A percentile compares a stretch with the other conserved stretches of the same genome.
phyloP scores from a whole-genome alignment of 2,329 filamentous ascomycete genomes.

The Epichloe scottii region DNA sequence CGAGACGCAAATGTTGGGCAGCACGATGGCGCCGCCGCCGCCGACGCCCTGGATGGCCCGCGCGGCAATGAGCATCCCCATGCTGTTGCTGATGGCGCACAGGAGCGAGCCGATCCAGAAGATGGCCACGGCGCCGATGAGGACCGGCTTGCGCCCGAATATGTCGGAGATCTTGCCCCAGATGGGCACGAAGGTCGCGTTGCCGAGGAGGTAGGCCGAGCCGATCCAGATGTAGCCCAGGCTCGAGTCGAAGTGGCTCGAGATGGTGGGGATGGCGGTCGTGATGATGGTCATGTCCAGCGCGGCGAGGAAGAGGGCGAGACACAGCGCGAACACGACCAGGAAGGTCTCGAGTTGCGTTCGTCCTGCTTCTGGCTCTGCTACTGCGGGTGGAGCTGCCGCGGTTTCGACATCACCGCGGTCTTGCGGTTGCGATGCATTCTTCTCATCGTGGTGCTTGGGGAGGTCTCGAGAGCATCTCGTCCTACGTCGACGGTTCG shows the following conservation, averaged over 20 bases:
- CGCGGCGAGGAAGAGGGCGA: constrained; percentile 39
- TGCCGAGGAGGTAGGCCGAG: constrained; percentile 58
- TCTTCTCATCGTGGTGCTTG: neutral
- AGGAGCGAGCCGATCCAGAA: constrained; percentile 44
- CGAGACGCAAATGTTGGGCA: constrained; percentile 46
- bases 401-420: constrained; percentile 6
- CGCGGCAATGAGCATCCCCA: constrained; percentile 41
- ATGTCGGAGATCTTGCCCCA: constrained; percentile 55
- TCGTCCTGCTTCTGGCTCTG: constrained; percentile 21
- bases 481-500: constrained; percentile 16
- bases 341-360: constrained; percentile 26
- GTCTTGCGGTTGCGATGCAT: neutral
- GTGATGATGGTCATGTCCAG: constrained; percentile 51
- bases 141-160: constrained; percentile 43
- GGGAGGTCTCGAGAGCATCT: constrained; percentile 3
- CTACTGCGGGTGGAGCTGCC: constrained; percentile 3
- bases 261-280: constrained; percentile 55
- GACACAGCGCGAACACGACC: constrained; percentile 28
- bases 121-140: constrained; percentile 36
- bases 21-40: constrained; percentile 43
- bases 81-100: constrained; percentile 35
- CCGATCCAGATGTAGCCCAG: constrained; percentile 70
- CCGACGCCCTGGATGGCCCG: constrained; percentile 45
- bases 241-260: constrained; percentile 49
- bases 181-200: constrained; percentile 52